Conservation (phyloP, 1,284 basidiomycete genomes). For the Polyporus tsugae region DNA sequence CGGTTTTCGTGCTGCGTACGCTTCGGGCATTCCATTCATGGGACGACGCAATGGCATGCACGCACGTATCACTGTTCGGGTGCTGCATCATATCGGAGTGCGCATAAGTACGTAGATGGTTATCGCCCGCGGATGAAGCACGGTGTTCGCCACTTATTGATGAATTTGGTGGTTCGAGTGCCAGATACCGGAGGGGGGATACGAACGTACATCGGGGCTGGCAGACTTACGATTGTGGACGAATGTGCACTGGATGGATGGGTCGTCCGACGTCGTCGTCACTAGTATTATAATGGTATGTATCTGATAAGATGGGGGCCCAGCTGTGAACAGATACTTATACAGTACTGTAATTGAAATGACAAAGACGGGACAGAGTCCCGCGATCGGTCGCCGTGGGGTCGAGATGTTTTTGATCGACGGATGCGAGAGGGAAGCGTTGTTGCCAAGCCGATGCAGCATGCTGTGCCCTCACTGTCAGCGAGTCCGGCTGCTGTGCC, state of each 20-base stretch:
- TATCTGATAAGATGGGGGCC: too few relatives aligned
- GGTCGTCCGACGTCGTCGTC: background rate
- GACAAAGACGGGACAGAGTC: background rate
- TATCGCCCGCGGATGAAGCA: background rate
- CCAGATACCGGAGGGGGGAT: background rate
- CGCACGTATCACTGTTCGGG: background rate
- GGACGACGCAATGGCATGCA: background rate
- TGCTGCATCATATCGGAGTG: background rate
- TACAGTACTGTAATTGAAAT: background rate
- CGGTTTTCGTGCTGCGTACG: background rate
- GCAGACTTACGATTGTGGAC: background rate
- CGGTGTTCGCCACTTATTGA: background rate
- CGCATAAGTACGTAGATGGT: background rate
- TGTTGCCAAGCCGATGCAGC: background rate
- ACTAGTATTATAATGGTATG: too few relatives aligned
- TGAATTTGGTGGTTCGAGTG: background rate
- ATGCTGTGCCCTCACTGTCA: slow-evolving; percentile 9
- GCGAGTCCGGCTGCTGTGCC: too few relatives aligned
- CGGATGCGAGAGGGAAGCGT: background rate
- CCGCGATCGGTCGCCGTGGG: background rate
- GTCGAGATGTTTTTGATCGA: slow-evolving; percentile 10
- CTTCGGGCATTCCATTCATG: background rate
- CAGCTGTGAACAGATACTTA: too few relatives aligned
- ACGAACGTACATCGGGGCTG: background rate
- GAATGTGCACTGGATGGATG: background rate